phyloP scores from a whole-genome alignment of 345 rosid genomes.

The Hibiscus tridactylites region DNA sequence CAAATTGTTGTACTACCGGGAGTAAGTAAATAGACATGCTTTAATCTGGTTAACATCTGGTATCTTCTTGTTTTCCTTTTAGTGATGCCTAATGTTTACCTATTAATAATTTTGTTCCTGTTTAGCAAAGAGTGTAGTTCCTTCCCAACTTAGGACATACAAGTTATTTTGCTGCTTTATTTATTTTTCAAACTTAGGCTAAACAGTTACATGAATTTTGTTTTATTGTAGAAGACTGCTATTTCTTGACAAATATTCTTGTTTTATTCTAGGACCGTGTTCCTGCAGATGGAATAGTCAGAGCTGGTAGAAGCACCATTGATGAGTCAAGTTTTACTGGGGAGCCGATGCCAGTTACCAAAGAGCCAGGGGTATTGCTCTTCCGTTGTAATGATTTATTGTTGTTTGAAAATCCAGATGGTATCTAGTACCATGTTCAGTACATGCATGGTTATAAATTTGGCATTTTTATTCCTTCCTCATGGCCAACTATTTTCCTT shows the following conservation, averaged over 20 bases:
- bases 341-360: conserved; percentile 93
- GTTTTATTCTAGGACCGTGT: conserved; percentile 63
- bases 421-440: background rate
- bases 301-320: conserved; percentile 85
- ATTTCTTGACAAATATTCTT: conserved; percentile 13
- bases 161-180: background rate
- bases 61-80: conserved; percentile 13
- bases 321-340: conserved; percentile 98
- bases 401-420: background rate
- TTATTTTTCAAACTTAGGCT: background rate
- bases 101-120: background rate
- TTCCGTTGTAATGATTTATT: conserved; percentile 6
- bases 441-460: background rate
- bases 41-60: conserved; percentile 9
- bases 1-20: conserved; percentile 82
- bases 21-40: conserved; percentile 46
- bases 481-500: background rate
- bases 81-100: background rate
- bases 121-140: background rate
- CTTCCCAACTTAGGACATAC: background rate
- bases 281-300: conserved; percentile 91
- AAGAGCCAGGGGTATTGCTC: conserved; percentile 72
- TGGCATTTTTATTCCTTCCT: background rate
- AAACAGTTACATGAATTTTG: background rate
- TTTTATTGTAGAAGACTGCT: background rate